Evolutionary conservation across 1,284 basidiomycete species (phyloP).

Genomic region (Veloboletus limbatus): DNA sequence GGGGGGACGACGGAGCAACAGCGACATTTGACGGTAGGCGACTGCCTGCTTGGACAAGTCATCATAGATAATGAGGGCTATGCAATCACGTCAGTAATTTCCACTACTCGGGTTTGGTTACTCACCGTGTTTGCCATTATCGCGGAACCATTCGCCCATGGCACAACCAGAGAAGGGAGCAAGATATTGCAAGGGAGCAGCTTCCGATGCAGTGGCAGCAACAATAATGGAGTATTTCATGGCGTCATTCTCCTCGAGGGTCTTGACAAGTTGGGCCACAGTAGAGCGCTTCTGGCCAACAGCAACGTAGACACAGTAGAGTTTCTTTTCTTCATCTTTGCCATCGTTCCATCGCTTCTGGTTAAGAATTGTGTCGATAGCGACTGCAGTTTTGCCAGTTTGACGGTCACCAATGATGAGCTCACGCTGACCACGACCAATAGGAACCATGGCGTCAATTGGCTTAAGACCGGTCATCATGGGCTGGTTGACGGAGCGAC

Average conservation of each 20-base stretch:
- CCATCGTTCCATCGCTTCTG: constrained; percentile 99
- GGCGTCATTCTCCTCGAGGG: constrained; percentile 98
- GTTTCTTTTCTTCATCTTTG: constrained; percentile 93
- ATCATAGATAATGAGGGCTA: constrained; percentile 97
- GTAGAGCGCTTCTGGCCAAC: constrained; percentile 99
- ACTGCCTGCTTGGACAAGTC: constrained; percentile 99
- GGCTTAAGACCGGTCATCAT: constrained; percentile 99
- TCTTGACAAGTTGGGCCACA: constrained; percentile 98
- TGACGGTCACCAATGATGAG: constrained; percentile 99
- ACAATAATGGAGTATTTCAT: constrained; percentile 99
- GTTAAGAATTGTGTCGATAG: constrained; percentile 99
- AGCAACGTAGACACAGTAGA: constrained; percentile 99
- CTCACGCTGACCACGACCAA: constrained; percentile 99
- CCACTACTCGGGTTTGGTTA: constrained; percentile 6
- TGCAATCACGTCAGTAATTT: constrained; percentile 16
- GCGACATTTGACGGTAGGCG: constrained; percentile 99
- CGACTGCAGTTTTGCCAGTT: constrained; percentile 98
- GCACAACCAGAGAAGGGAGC: constrained; percentile 99
- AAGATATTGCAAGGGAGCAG: constrained; percentile 97
- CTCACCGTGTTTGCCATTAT: constrained; percentile 93
- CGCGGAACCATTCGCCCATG: constrained; percentile 99
- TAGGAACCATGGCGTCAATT: constrained; percentile 99
- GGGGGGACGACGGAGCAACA: constrained; percentile 98
- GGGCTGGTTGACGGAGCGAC: constrained; percentile 99
- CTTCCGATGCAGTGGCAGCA: constrained; percentile 98